Evolutionary conservation across 331 rosid species (phyloP), one percentile per base, ranked within the genome.

Genomic region (Saraca asoca): DNA sequence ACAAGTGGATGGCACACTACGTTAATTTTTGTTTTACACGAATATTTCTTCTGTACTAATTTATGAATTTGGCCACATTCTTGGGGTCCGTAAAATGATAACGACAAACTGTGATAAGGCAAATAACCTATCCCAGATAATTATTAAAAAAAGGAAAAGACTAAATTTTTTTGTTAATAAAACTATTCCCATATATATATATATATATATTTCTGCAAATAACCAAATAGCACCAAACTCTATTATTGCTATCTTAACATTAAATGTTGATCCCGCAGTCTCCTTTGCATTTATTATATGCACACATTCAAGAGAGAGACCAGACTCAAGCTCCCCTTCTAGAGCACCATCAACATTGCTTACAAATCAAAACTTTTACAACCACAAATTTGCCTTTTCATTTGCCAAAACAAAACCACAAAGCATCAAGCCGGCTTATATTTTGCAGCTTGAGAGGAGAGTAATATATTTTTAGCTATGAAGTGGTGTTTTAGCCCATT

Each of bases 141-240:
- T n/a, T n/a, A n/a, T n/a, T n/a, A n/a, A n/a, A n/a, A n/a, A n/a
- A n/a, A n/a, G n/a, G n/a, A n/a, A n/a, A n/a, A n/a, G n/a, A n/a
- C n/a, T n/a, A n/a, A n/a, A n/a, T n/a, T n/a, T n/a, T n/a, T n/a
- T n/a, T n/a, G n/a, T n/a, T n/a, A n/a, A n/a, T n/a, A n/a, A n/a
- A 71, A 80, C 81, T 83, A 79, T 71, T 78, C 43, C 41, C 5
- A 37, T 37, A 37, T 37, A 37, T 37, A 37, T 37, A 37, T 20
- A 51, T 39, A 31, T 52, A 19, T 15, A 64, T 54, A 68, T 73
- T 79, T 74, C 53, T 73, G 73, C 80, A 50, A 75, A 72, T n/a
- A n/a, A n/a, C n/a, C n/a, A n/a, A n/a, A n/a, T n/a, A n/a, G n/a
- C 81, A 51, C 81, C 76, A 20, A 80, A 64, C 88, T 85, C 81